Evolutionary conservation across 2,329 filamentous ascomycete species (phyloP).

Genomic region (Aspergillus sp.): DNA sequence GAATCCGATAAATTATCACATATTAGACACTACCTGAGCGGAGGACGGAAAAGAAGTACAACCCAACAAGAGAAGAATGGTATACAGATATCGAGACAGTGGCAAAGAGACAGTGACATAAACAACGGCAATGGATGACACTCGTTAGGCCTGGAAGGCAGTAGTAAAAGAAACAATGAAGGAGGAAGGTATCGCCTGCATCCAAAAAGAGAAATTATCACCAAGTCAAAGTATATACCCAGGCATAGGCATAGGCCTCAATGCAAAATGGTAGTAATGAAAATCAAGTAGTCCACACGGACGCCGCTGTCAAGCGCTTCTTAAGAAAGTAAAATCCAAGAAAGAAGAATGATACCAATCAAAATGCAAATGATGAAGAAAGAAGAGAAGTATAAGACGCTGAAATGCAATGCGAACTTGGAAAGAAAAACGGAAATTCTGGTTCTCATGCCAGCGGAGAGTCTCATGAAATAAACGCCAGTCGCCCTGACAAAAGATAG

Average conservation of each 20-base stretch:
- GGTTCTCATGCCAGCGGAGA: conserved; percentile 11
- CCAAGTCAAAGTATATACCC: not conserved
- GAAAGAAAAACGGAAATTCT: conserved; percentile 12
- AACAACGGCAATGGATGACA: no score
- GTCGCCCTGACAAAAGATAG: not conserved
- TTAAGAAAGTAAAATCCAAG: conserved; percentile 4
- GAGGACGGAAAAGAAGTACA: no score
- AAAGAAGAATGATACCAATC: conserved; percentile 5
- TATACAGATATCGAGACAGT: no score
- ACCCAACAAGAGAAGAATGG: no score
- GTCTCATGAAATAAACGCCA: conserved; percentile 9
- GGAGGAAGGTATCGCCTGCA: not conserved
- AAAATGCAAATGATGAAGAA: conserved; percentile 1
- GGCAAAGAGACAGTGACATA: no score
- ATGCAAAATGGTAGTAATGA: conserved; percentile 17
- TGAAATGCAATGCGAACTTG: conserved; percentile 20
- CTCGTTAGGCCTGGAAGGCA: no score
- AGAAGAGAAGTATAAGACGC: conserved; percentile 9
- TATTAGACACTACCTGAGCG: no score
- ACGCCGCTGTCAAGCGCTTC: conserved; percentile 16
- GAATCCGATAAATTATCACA: no score
- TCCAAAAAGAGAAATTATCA: not conserved
- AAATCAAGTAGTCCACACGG: conserved; percentile 6
- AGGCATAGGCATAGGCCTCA: conserved; percentile 11
- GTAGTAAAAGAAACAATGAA: not conserved